phyloP scores from a whole-genome alignment of 805 yeast species.

The Spathaspora passalidarum region DNA sequence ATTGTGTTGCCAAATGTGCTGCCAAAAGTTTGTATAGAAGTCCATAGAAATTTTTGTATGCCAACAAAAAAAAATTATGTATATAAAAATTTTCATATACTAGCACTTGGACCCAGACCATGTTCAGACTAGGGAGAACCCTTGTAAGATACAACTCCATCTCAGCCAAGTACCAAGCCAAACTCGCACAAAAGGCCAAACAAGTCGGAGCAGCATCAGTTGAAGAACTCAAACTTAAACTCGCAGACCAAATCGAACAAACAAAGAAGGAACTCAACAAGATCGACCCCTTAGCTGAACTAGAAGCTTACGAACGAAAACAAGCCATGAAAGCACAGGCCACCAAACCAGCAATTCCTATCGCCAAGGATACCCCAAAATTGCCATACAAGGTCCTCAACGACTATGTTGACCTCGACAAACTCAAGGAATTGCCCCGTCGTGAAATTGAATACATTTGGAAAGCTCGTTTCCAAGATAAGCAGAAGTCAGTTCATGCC shows the following conservation, averaged over 20 bases:
- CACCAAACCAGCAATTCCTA: conserved; percentile 32
- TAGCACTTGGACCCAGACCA: background rate
- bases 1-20: background rate
- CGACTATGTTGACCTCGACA: conserved; percentile 69
- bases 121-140: background rate
- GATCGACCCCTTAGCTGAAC: conserved; percentile 66
- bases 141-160: conserved; percentile 5
- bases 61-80: background rate
- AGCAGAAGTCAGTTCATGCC: conserved; percentile 64
- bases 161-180: conserved; percentile 22
- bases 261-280: conserved; percentile 55
- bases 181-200: conserved; percentile 34
- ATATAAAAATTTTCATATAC: background rate
- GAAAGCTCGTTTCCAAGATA: conserved; percentile 77
- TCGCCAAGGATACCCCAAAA: conserved; percentile 31
- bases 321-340: conserved; percentile 28
- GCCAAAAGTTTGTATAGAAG: background rate
- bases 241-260: conserved; percentile 58
- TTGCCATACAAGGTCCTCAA: conserved; percentile 68
- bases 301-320: conserved; percentile 53
- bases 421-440: conserved; percentile 50
- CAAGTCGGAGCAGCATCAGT: conserved; percentile 37
- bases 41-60: too few relatives aligned
- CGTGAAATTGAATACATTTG: conserved; percentile 78
- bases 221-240: conserved; percentile 58